Evolutionary conservation across 768 basidiomycete species (phyloP).

Genomic region (Lyophyllum atratum): DNA sequence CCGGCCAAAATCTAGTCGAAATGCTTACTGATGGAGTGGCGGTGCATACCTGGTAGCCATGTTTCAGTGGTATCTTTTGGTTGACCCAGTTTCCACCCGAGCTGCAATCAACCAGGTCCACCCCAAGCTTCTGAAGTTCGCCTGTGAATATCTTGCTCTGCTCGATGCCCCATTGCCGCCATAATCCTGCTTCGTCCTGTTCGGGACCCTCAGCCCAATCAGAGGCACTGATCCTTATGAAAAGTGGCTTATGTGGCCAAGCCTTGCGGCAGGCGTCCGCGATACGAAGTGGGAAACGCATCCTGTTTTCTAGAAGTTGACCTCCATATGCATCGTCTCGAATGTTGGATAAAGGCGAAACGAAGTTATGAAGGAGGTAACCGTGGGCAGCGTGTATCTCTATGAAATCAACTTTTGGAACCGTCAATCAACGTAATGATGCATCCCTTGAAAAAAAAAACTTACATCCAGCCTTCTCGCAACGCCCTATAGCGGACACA

Average conservation of each 20-base stretch:
- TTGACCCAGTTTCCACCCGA: conserved; percentile 64
- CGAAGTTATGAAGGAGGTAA: conserved; percentile 66
- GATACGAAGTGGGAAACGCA: conserved; percentile 66
- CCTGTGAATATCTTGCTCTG: conserved; percentile 65
- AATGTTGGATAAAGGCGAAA: conserved; percentile 74
- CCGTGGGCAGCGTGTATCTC: conserved; percentile 76
- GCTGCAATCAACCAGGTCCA: conserved; percentile 78
- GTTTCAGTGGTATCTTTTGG: conserved; percentile 57
- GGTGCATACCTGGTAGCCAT: conserved; percentile 62
- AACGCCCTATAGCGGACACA: conserved; percentile 51
- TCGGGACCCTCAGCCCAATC: conserved; percentile 67
- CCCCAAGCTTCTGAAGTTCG: conserved; percentile 58
- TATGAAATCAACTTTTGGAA: conserved; percentile 60
- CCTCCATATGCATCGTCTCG: conserved; percentile 78
- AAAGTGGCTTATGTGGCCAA: conserved; percentile 69
- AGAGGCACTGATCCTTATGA: conserved; percentile 66
- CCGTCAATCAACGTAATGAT: not conserved
- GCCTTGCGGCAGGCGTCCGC: conserved; percentile 49
- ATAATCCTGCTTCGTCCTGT: conserved; percentile 55
- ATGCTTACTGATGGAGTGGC: not conserved
- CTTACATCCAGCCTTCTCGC: conserved; percentile 64
- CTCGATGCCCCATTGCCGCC: conserved; percentile 76
- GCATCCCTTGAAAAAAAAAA: not conserved
- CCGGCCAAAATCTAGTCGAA: not conserved
- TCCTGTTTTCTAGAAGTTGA: conserved; percentile 64